Evolutionary conservation across 2,329 filamentous ascomycete species (phyloP).

Genomic region (Aspergillus fijiensis): DNA sequence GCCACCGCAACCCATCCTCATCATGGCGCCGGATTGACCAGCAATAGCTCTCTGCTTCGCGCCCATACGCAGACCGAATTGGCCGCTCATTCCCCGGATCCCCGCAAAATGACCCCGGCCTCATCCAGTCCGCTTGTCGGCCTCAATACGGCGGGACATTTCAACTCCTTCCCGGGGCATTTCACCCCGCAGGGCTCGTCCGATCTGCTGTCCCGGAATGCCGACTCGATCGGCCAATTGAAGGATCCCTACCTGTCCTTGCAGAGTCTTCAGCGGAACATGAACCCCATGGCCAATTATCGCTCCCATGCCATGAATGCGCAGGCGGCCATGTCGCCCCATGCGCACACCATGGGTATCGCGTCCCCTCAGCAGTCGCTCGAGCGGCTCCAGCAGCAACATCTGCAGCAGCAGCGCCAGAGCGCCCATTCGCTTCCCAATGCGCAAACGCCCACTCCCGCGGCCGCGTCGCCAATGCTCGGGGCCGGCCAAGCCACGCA

Average conservation of each 20-base stretch:
- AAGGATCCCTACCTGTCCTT: constrained; percentile 27
- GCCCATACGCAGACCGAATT: constrained; percentile 29
- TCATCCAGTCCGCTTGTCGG: constrained; percentile 31
- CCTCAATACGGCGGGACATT: constrained; percentile 29
- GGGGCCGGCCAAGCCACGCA: constrained; percentile 19
- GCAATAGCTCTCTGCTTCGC: constrained; percentile 29
- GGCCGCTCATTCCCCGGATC: constrained; percentile 29
- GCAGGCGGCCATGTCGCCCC: constrained; percentile 27
- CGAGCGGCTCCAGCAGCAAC: constrained; percentile 32
- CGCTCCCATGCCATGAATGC: constrained; percentile 29
- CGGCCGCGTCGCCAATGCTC: constrained; percentile 22
- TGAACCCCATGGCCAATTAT: constrained; percentile 33
- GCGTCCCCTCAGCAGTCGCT: constrained; percentile 34
- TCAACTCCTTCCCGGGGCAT: constrained; percentile 29
- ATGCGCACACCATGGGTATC: constrained; percentile 30
- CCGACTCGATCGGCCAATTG: constrained; percentile 29
- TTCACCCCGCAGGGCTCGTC: constrained; percentile 31
- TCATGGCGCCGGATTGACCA: constrained; percentile 27
- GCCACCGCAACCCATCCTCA: constrained; percentile 26
- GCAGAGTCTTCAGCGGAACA: constrained; percentile 32
- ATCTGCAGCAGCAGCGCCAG: constrained; percentile 30
- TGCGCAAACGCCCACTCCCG: constrained; percentile 14
- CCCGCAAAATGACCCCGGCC: constrained; percentile 36
- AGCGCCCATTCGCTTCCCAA: constrained; percentile 15
- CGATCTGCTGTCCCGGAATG: constrained; percentile 28